Evolutionary conservation across 2,329 filamentous ascomycete genomes (phyloP), one percentile per base, ranked within the genome.

Genomic region (Escovopsis weberi): DNA sequence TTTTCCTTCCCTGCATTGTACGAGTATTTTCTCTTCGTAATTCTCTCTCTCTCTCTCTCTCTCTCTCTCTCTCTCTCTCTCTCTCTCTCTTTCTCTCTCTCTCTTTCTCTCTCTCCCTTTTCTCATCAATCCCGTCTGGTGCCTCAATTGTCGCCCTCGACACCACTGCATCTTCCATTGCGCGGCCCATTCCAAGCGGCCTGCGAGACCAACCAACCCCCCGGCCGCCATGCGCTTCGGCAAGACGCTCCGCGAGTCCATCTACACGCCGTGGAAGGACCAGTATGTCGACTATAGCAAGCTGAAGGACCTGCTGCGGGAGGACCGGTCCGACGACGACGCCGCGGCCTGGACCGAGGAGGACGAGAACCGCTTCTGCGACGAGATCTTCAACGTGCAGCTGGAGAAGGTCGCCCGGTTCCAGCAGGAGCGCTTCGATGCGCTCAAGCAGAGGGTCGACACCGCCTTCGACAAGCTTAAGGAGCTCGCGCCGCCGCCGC

Each of bases 261-360:
- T 85, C 54, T 91, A 96, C 61, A 66, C 75, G 52, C 86, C 87
- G 57, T 98, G 89, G 89, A 84, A 82, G 62, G 84, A 82, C 59
- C 75, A 93, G 57, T 96, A 98, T 69, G 85, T 98, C 58, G 88
- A 96, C 68, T 98, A 98, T 64, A 68, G 75, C 54, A 94, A 89
- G 72, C 79, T 98, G 51, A 96, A 96, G 72, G 72, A 74, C 55
- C 73, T 98, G 45, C 69, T 98, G 47, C 82, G 85, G 49, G 91
- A 96, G 61, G 78, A 85, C 58, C 67, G 61, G 47, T 61, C 62
- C 45, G 71, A 72, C 26, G 71, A 78, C 39, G 79, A 82, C 19
- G 70, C 75, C 42, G 69, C 68, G 41, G 68, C 76, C 35, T 98
- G 91, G 91, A 94, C 88, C 26, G 87, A 94, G 55, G 80, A 88